These are phyloP conservation scores for Chamaecrista fasciculata DNA, from an alignment of 306 rosid species.

Conservation along the genomic window DNA sequence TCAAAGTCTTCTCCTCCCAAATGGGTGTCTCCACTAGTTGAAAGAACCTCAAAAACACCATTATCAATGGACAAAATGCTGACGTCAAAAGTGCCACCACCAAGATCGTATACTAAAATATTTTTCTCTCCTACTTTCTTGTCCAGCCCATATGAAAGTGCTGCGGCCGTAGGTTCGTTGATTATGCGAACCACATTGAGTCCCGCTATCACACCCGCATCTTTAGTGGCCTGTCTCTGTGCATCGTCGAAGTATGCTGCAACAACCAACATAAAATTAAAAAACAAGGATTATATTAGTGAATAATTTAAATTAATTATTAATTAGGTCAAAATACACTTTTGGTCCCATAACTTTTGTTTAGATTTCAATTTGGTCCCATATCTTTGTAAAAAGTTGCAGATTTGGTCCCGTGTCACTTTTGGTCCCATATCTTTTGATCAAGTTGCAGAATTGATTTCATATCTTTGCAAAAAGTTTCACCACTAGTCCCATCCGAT, in stretches of 20 bases:
- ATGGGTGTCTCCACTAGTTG: constrained; percentile 61
- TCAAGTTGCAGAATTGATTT: too few species aligned
- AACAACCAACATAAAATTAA: not conserved
- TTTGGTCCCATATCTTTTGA: too few species aligned
- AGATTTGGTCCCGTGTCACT: too few species aligned
- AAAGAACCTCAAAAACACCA: constrained; percentile 54
- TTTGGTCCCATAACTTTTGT: too few species aligned
- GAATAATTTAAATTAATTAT: too few species aligned
- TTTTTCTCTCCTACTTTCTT: constrained; percentile 47
- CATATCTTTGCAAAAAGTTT: too few species aligned
- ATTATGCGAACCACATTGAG: constrained; percentile 48
- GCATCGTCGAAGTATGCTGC: constrained; percentile 62
- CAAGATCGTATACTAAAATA: constrained; percentile 55
- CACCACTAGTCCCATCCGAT: too few species aligned
- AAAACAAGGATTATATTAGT: not conserved
- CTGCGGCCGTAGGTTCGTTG: constrained; percentile 58
- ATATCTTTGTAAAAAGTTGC: too few species aligned
- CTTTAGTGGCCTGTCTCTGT: constrained; percentile 57
- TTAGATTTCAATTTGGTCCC: too few species aligned
- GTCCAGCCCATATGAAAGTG: constrained; percentile 53
- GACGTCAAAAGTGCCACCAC: constrained; percentile 69
- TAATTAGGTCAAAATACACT: constrained; percentile 9
- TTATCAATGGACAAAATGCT: constrained; percentile 59
- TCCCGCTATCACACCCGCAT: constrained; percentile 50
- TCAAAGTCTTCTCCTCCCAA: constrained; percentile 71